These are phyloP conservation scores for Naematelia encephala DNA, from an alignment of 768 basidiomycete species.

Conservation along the genomic window DNA sequence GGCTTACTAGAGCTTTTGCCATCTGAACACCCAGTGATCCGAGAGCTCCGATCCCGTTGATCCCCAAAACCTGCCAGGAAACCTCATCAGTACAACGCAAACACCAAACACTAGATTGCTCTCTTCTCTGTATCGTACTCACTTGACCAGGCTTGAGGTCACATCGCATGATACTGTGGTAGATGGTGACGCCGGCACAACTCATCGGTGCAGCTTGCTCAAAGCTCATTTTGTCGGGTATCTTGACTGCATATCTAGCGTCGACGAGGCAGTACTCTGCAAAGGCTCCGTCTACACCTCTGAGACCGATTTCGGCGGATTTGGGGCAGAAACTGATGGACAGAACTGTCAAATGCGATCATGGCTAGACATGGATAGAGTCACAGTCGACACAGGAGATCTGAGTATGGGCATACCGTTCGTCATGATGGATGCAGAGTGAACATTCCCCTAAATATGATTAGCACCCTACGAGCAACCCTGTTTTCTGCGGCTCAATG, in stretches of 20 bases:
- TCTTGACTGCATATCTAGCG: not conserved
- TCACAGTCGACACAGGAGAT: too few relatives aligned
- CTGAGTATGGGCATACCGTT: too few relatives aligned
- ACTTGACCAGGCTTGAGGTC: conserved; percentile 15
- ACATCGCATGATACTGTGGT: conserved; percentile 18
- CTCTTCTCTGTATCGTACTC: not conserved
- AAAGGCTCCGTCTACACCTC: conserved; percentile 7
- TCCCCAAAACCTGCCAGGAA: conserved; percentile 15
- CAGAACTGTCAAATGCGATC: conserved; percentile 5
- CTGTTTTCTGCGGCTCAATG: too few relatives aligned
- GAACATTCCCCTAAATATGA: too few relatives aligned
- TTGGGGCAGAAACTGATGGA: conserved; percentile 7
- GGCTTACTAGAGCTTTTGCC: conserved; percentile 24
- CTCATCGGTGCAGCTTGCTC: conserved; percentile 26
- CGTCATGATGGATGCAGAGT: too few relatives aligned
- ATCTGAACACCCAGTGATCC: conserved; percentile 26
- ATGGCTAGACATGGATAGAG: too few relatives aligned
- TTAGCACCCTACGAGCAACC: too few relatives aligned
- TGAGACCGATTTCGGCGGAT: conserved; percentile 1
- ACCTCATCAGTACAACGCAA: not conserved
- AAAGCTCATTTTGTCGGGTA: conserved; percentile 5
- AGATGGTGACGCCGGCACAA: conserved; percentile 29
- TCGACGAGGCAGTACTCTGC: conserved; percentile 9
- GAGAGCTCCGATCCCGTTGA: conserved; percentile 28
- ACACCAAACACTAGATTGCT: not conserved